phyloP scores from a whole-genome alignment of 495 filamentous ascomycete genomes.

The Articulospora tetracladia region DNA sequence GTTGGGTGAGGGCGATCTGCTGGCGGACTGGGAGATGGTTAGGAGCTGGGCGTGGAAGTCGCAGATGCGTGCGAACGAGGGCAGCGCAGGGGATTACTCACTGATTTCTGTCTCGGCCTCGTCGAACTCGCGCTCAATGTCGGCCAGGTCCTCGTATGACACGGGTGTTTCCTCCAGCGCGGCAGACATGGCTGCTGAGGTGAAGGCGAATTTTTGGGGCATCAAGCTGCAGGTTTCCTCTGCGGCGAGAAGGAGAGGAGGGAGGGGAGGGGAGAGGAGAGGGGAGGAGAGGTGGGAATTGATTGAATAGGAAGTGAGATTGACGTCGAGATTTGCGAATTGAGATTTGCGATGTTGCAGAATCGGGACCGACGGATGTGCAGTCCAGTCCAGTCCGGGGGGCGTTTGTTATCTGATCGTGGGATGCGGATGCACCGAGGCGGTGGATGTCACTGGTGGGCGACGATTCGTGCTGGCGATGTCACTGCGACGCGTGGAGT shows the following conservation, averaged over 20 bases:
- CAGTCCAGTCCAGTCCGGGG: no score
- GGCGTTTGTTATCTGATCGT: no score
- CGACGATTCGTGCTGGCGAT: not conserved
- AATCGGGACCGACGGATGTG: no score
- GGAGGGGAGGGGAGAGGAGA: not conserved
- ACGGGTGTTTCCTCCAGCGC: constrained; percentile 37
- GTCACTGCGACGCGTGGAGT: not conserved
- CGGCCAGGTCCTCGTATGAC: constrained; percentile 53
- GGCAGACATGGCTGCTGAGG: constrained; percentile 35
- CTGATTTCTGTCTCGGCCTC: constrained; percentile 66
- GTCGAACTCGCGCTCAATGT: constrained; percentile 68
- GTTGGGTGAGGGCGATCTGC: constrained; percentile 44
- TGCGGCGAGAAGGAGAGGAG: not conserved
- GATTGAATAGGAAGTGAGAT: no score
- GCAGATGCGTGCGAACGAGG: not conserved
- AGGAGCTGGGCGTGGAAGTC: not conserved
- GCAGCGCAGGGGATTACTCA: constrained; percentile 33
- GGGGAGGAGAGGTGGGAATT: no score
- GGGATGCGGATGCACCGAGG: not conserved
- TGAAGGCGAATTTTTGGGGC: constrained; percentile 25
- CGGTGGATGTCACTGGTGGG: not conserved
- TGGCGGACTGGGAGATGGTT: constrained; percentile 45
- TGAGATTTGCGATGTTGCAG: no score
- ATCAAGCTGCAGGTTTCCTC: constrained; percentile 7
- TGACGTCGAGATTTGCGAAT: no score